phyloP scores from a whole-genome alignment of 352 stramenopile genomes.

The Phytopythium delawarense region DNA sequence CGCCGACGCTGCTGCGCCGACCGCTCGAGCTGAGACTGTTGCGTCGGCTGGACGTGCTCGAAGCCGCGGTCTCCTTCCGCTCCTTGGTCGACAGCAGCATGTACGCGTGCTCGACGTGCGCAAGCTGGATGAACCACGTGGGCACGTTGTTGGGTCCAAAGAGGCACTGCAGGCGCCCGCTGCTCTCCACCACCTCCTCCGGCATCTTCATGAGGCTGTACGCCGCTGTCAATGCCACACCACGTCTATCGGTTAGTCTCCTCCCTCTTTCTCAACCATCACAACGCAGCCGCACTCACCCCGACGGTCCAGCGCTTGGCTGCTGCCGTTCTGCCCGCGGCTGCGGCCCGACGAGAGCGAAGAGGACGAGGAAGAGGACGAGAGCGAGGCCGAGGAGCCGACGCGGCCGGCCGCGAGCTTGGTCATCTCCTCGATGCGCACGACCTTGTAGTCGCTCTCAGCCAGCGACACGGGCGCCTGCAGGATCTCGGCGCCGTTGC shows the following conservation, averaged over 20 bases:
- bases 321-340: constrained; percentile 12
- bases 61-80: constrained; percentile 11
- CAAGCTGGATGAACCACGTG: constrained; percentile 69
- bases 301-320: constrained; percentile 36
- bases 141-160: constrained; percentile 45
- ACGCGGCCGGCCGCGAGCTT: constrained; percentile 28
- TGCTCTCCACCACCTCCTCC: constrained; percentile 63
- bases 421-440: constrained; percentile 58
- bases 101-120: constrained; percentile 66
- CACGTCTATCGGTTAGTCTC: background rate
- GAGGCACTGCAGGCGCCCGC: constrained; percentile 51
- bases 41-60: background rate
- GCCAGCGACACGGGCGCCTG: constrained; percentile 15
- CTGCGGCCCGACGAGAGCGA: constrained; percentile 12
- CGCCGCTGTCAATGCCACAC: constrained; percentile 16
- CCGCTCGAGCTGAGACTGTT: constrained; percentile 9
- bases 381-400: background rate
- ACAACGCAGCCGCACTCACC: constrained; percentile 15
- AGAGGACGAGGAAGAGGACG: constrained; percentile 1
- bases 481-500: constrained; percentile 13
- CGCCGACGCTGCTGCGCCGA: constrained; percentile 4
- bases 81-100: constrained; percentile 64
- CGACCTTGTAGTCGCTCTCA: constrained; percentile 45
- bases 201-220: constrained; percentile 79
- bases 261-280: background rate